Percentiles rank a stretch among this genome's conserved stretches.
These are phyloP conservation scores for Phytophthora fragariaefolia DNA, from an alignment of 352 stramenopile genomes.

Conservation along the genomic window DNA sequence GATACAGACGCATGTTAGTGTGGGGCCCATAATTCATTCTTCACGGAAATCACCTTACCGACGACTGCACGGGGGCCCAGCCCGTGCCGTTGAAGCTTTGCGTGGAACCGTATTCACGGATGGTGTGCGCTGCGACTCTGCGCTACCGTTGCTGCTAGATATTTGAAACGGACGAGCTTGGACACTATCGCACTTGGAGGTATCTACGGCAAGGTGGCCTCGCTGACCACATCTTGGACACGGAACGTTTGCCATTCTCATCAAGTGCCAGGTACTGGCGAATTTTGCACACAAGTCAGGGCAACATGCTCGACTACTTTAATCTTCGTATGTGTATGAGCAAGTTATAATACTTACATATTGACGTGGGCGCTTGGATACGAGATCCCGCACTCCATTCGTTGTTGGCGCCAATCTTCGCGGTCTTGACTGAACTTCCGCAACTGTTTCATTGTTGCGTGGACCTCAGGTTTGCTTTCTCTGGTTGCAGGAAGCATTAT, in stretches of 20 bases:
- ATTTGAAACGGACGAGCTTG: constrained; percentile 27
- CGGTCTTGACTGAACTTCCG: constrained; percentile 56
- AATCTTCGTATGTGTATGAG: background rate
- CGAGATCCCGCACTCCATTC: constrained; percentile 67
- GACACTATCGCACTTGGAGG: constrained; percentile 48
- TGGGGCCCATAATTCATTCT: no score
- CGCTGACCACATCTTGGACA: constrained; percentile 65
- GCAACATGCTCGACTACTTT: no score
- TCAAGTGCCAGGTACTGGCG: constrained; percentile 72
- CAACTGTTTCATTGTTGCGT: constrained; percentile 51
- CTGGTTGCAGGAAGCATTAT: constrained; percentile 55
- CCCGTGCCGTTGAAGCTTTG: constrained; percentile 25
- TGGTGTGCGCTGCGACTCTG: constrained; percentile 7
- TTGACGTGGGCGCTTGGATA: constrained; percentile 75
- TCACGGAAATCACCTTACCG: constrained; percentile 15
- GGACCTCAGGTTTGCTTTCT: constrained; percentile 50
- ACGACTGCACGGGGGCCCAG: background rate
- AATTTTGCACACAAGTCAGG: background rate
- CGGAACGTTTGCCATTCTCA: constrained; percentile 75
- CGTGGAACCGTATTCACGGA: constrained; percentile 8
- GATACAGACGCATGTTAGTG: no score
- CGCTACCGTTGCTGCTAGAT: constrained; percentile 13
- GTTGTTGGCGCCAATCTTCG: constrained; percentile 77
- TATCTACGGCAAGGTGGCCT: constrained; percentile 60
- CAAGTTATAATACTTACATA: constrained; percentile 55